A percentile compares a stretch with the other conserved stretches of the same genome.
These are phyloP conservation scores for Carex littledalei DNA, from an alignment of 176 grass and related monocot species.

Conservation along the genomic window DNA sequence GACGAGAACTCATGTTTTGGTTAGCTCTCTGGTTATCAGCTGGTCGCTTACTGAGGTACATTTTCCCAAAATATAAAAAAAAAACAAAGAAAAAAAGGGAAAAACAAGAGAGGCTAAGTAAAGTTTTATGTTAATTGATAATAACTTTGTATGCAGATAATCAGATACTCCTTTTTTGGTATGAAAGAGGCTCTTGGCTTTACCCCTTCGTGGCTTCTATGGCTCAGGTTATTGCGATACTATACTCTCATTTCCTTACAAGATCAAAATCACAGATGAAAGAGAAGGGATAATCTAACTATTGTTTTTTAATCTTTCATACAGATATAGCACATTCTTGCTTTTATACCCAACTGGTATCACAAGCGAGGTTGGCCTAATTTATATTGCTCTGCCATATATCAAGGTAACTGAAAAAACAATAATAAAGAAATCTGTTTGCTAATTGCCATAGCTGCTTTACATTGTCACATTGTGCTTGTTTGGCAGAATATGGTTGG, in stretches of 20 bases:
- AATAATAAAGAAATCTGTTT: neutral
- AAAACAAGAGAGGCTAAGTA: neutral
- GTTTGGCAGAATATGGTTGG: neutral
- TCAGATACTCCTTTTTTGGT: constrained; percentile 94
- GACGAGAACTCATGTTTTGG: constrained; percentile 62
- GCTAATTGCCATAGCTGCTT: neutral
- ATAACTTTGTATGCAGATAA: constrained; percentile 41
- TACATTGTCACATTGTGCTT: neutral
- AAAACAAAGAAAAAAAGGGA: neutral
- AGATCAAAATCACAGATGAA: neutral
- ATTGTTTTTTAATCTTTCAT: neutral
- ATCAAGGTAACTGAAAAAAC: constrained; percentile 29
- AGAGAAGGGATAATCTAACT: neutral
- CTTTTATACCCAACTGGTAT: constrained; percentile 49
- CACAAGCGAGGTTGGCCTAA: constrained; percentile 47
- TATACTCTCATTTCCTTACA: neutral
- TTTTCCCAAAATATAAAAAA: neutral
- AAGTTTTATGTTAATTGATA: neutral
- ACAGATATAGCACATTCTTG: constrained; percentile 47
- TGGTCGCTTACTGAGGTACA: constrained; percentile 91
- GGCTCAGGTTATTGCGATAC: constrained; percentile 56
- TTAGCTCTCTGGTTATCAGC: constrained; percentile 78
- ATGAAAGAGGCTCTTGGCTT: constrained; percentile 74
- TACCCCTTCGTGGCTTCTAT: constrained; percentile 74
- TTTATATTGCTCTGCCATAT: constrained; percentile 39